Percentiles rank a stretch among this genome's conserved stretches.
phyloP scores from a whole-genome alignment of 2,329 filamentous ascomycete genomes.

The Cytospora schulzeri region DNA sequence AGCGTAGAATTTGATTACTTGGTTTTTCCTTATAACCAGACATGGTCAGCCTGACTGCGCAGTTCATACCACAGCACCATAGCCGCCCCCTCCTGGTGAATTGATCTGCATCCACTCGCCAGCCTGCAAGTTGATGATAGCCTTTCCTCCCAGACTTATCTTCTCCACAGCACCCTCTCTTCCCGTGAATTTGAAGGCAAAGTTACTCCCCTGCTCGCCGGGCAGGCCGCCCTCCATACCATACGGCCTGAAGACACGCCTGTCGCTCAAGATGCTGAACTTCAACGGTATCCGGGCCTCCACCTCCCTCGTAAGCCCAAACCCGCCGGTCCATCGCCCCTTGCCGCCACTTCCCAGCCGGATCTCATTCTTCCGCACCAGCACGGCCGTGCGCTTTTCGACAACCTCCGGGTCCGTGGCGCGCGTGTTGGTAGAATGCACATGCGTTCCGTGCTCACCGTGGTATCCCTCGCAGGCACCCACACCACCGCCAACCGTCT shows the following conservation, averaged over 20 bases:
- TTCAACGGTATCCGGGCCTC: constrained; percentile 38
- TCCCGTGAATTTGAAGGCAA: constrained; percentile 35
- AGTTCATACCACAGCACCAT: neutral
- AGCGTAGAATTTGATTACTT: no score
- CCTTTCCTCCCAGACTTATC: constrained; percentile 39
- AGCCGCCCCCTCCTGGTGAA: constrained; percentile 40
- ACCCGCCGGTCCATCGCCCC: constrained; percentile 36
- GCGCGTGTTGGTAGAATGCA: constrained; percentile 36
- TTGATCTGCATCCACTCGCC: constrained; percentile 42
- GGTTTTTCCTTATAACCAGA: no score
- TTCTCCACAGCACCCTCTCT: constrained; percentile 32
- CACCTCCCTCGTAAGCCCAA: constrained; percentile 39
- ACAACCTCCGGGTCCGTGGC: constrained; percentile 37
- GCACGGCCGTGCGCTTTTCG: constrained; percentile 39
- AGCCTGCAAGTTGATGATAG: constrained; percentile 35
- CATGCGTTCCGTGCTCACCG: constrained; percentile 34
- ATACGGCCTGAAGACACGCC: constrained; percentile 38
- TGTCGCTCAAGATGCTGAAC: constrained; percentile 41
- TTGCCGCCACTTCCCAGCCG: constrained; percentile 34
- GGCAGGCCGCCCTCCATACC: constrained; percentile 38
- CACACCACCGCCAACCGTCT: constrained; percentile 37
- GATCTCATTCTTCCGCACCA: constrained; percentile 36
- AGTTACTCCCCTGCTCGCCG: constrained; percentile 35
- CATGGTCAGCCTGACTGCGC: no score
- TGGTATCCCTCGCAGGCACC: constrained; percentile 36